Evolutionary conservation across 352 stramenopile genomes (phyloP).

Genomic region (Phytophthora ohioensis): DNA sequence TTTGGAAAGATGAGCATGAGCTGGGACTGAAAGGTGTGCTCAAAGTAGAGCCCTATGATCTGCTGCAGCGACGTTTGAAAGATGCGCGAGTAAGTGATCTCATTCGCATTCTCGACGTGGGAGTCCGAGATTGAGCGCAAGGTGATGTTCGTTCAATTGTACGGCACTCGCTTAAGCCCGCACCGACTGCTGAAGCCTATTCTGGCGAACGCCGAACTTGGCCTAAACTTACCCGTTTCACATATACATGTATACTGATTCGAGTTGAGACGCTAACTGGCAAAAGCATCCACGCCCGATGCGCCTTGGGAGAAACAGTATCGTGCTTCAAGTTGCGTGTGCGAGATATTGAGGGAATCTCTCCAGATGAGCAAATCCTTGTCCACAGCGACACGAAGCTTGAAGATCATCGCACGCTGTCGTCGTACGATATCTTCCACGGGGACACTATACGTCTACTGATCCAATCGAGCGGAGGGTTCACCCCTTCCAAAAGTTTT

Average conservation of each 20-base stretch:
- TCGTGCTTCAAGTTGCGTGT: conserved; percentile 18
- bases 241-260: not conserved
- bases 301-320: conserved; percentile 4
- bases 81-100: too few relatives aligned
- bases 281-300: not conserved
- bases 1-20: conserved; percentile 8
- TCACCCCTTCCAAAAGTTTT: too few relatives aligned
- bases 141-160: too few relatives aligned
- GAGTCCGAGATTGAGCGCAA: too few relatives aligned
- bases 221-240: not conserved
- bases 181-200: not conserved
- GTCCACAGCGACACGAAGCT: conserved; percentile 3
- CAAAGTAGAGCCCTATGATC: too few relatives aligned
- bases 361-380: conserved; percentile 9
- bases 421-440: not conserved
- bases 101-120: too few relatives aligned
- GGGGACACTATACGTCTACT: not conserved
- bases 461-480: not conserved
- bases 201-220: not conserved
- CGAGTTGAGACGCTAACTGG: conserved; percentile 1
- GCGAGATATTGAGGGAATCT: conserved; percentile 1
- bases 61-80: too few relatives aligned
- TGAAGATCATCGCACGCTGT: conserved; percentile 2
- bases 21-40: not conserved
- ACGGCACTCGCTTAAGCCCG: too few relatives aligned